phyloP scores from a whole-genome alignment of 176 grass and related monocot species.

The Alopecurus myosuroides region DNA sequence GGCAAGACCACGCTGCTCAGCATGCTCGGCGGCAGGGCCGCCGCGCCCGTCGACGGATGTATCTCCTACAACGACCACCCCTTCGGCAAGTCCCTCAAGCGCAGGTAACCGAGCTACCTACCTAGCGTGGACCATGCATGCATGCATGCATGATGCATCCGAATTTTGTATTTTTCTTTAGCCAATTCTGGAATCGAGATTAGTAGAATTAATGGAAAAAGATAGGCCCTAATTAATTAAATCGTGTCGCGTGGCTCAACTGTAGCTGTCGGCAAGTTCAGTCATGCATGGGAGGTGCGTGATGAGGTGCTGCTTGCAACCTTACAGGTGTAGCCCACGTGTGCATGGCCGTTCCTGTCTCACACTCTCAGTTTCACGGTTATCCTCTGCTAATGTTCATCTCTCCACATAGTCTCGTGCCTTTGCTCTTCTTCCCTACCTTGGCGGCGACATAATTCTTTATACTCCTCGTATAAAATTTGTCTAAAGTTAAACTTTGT shows the following conservation, averaged over 20 bases:
- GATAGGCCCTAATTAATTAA: not conserved
- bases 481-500: too few species aligned
- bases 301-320: constrained; percentile 10
- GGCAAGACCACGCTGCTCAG: constrained; percentile 95
- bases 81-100: constrained; percentile 82
- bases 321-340: constrained; percentile 5
- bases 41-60: constrained; percentile 40
- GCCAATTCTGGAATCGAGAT: not conserved
- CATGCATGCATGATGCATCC: not conserved
- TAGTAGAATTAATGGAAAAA: not conserved
- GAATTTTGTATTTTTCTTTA: too few species aligned
- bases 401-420: too few species aligned
- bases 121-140: not conserved
- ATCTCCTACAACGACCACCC: constrained; percentile 82
- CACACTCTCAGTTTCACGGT: too few species aligned
- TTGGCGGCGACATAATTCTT: too few species aligned
- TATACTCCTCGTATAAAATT: too few species aligned
- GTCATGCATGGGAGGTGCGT: not conserved
- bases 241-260: not conserved
- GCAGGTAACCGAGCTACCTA: constrained; percentile 56
- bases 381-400: too few species aligned
- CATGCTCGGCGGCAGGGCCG: constrained; percentile 71
- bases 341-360: not conserved
- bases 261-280: constrained; percentile 17
- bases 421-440: too few species aligned